These are phyloP conservation scores for Primulina eburnea DNA, from an alignment of 257 asterid species.

Conservation along the genomic window DNA sequence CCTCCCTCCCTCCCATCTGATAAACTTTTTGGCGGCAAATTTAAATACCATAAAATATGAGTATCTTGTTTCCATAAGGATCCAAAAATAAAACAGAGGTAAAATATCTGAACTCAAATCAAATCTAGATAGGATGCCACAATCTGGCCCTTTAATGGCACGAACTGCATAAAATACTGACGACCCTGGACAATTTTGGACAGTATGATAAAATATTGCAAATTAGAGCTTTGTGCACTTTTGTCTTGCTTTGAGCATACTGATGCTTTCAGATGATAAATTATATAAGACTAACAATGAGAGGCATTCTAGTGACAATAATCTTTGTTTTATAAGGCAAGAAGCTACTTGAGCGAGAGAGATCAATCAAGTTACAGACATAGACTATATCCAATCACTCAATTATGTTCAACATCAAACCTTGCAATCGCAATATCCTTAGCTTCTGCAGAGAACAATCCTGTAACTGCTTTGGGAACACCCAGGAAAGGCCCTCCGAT, in stretches of 20 bases:
- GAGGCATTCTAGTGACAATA: background rate
- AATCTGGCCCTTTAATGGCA: constrained; percentile 9
- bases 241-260: background rate
- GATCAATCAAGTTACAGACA: constrained; percentile 5
- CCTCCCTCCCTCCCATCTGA: background rate
- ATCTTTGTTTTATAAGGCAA: background rate
- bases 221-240: constrained; percentile 6
- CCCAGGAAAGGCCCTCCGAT: constrained; percentile 86
- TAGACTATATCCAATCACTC: constrained; percentile 17
- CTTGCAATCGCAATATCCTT: constrained; percentile 77
- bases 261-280: background rate
- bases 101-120: background rate
- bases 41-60: background rate
- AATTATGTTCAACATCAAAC: constrained; percentile 34
- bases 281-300: background rate
- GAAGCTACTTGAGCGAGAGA: constrained; percentile 3
- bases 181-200: background rate
- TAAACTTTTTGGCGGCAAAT: constrained; percentile 5
- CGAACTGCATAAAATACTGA: background rate
- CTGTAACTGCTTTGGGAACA: constrained; percentile 72
- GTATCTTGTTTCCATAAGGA: background rate
- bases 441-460: constrained; percentile 83
- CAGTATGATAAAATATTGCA: background rate
- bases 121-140: background rate
- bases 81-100: background rate